Conservation (phyloP, 305 asterid species). For the Withania somnifera region DNA sequence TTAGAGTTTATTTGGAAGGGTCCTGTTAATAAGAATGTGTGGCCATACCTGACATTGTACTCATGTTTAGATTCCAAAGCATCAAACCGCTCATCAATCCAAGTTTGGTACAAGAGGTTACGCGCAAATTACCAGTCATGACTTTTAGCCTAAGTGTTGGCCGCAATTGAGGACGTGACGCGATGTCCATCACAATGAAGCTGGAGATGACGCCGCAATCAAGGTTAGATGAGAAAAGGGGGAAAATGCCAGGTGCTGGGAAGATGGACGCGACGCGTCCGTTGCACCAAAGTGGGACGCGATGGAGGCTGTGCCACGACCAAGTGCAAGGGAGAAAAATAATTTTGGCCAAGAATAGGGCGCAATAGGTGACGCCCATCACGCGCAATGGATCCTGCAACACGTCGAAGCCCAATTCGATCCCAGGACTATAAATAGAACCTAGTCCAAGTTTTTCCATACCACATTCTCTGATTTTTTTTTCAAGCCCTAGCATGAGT, state of each 20-base stretch:
- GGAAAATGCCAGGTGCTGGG: not conserved
- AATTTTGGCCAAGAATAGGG: not conserved
- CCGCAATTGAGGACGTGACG: not conserved
- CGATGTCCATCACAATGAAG: not conserved
- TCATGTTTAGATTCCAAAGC: not conserved
- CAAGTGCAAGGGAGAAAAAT: not conserved
- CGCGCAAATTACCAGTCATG: not conserved
- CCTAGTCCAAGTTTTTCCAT: not conserved
- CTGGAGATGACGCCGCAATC: not conserved
- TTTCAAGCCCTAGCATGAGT: not conserved
- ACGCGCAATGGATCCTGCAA: not conserved
- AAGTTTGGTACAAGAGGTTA: not conserved
- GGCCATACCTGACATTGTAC: not conserved
- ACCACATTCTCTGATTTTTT: not conserved
- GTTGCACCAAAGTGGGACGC: not conserved
- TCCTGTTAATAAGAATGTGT: not conserved
- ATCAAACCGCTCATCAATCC: not conserved
- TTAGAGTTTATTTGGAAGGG: not conserved
- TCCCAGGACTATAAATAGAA: not conserved
- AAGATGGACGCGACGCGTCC: not conserved
- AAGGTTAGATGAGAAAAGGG: not conserved
- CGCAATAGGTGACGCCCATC: no score
- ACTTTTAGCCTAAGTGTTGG: not conserved
- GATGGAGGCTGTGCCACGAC: not conserved
- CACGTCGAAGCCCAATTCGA: not conserved